phyloP scores from a whole-genome alignment of 306 rosid species.

The Boehmeria nivea region DNA sequence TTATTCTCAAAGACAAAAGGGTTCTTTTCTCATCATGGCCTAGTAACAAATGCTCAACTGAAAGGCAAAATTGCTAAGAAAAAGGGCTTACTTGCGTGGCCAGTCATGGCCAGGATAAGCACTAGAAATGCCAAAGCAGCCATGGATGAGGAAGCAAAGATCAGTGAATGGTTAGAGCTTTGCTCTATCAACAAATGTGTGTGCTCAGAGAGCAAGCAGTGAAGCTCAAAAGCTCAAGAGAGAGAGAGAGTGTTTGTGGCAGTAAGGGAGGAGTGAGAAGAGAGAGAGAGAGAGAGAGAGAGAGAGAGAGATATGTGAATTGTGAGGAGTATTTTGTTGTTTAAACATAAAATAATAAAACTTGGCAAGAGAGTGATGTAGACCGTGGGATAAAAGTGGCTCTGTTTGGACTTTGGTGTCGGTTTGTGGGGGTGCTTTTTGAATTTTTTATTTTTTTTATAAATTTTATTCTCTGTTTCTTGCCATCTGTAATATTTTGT shows the following conservation, averaged over 20 bases:
- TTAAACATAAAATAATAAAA: background rate
- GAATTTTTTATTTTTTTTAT: background rate
- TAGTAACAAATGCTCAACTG: background rate
- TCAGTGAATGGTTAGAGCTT: background rate
- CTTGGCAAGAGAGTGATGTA: background rate
- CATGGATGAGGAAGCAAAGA: slow-evolving; percentile 29
- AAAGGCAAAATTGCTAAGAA: background rate
- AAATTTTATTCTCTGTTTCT: too few species aligned
- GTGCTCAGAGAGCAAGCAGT: background rate
- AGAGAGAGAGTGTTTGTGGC: slow-evolving; percentile 3
- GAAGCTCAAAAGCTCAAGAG: background rate
- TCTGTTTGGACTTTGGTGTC: too few species aligned
- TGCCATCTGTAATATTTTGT: background rate
- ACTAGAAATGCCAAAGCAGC: slow-evolving; percentile 39
- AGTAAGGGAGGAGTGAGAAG: background rate
- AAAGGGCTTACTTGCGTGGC: slow-evolving; percentile 46
- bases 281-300: background rate
- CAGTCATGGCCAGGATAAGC: slow-evolving; percentile 53
- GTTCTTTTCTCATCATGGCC: background rate
- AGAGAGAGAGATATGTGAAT: background rate
- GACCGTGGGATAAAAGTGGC: too few species aligned
- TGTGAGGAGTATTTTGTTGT: too few species aligned
- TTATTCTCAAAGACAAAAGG: background rate
- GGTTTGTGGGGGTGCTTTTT: too few species aligned
- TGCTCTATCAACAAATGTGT: background rate